These are phyloP conservation scores for Fusarium papillatum DNA, from an alignment of 2,329 filamentous ascomycete genomes.

Conservation along the genomic window DNA sequence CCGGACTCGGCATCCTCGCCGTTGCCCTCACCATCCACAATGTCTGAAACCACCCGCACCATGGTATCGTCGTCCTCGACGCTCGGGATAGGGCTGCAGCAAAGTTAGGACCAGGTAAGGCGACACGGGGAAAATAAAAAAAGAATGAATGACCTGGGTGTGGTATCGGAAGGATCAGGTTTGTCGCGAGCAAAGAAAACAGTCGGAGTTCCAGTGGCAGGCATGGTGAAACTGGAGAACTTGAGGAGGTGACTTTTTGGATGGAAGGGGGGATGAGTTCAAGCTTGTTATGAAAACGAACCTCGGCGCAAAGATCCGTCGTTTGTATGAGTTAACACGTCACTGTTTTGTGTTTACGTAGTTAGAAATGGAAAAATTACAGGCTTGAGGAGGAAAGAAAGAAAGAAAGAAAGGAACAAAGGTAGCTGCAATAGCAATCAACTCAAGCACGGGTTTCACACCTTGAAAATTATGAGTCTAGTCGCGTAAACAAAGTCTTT, in stretches of 20 bases:
- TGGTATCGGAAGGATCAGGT: slow-evolving; percentile 17
- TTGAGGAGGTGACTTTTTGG: not conserved
- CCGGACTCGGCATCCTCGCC: slow-evolving; percentile 2
- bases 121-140: too few species aligned
- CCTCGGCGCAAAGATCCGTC: not conserved
- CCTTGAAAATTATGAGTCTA: not conserved
- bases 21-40: slow-evolving; percentile 14
- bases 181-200: slow-evolving; percentile 42
- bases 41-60: slow-evolving; percentile 17
- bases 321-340: not conserved
- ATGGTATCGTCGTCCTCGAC: slow-evolving; percentile 21
- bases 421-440: not conserved
- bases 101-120: not conserved
- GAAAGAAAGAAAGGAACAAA: not conserved
- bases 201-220: slow-evolving; percentile 15
- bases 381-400: not conserved
- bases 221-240: slow-evolving; percentile 17
- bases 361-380: not conserved
- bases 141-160: slow-evolving; percentile 19
- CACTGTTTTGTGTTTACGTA: not conserved
- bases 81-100: slow-evolving; percentile 15
- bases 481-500: not conserved
- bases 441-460: not conserved
- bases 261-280: not conserved
- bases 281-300: too few species aligned